Percentiles rank a stretch among this genome's conserved stretches.
Conservation (phyloP, 257 asterid species). For the Jacaranda copaia region DNA sequence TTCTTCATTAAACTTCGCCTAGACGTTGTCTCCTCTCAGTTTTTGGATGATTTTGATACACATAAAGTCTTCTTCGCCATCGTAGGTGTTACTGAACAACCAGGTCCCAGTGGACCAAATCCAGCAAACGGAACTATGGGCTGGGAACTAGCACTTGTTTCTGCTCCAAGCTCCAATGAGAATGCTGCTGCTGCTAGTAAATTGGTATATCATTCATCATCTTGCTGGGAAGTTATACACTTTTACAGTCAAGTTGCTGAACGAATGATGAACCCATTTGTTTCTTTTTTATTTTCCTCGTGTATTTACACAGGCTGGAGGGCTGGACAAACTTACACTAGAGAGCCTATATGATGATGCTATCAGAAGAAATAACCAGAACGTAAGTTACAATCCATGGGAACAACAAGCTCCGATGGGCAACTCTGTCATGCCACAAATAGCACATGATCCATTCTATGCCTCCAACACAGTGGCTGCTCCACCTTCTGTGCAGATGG, state of each 20-base stretch:
- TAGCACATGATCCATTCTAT: constrained; percentile 75
- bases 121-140: constrained; percentile 71
- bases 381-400: constrained; percentile 91
- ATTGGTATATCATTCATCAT: constrained; percentile 64
- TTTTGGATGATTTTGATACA: constrained; percentile 12
- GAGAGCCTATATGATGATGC: constrained; percentile 97
- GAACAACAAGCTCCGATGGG: constrained; percentile 57
- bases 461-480: constrained; percentile 68
- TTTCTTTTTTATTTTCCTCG: not conserved
- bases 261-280: not conserved
- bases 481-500: constrained; percentile 78
- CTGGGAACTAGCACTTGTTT: constrained; percentile 96
- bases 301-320: constrained; percentile 71
- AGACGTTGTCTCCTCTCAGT: not conserved
- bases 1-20: not conserved
- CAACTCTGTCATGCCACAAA: constrained; percentile 51
- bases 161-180: constrained; percentile 89
- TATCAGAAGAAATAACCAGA: constrained; percentile 77
- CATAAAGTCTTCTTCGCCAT: not conserved
- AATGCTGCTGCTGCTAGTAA: constrained; percentile 65
- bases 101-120: constrained; percentile 55
- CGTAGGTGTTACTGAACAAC: constrained; percentile 45
- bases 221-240: not conserved
- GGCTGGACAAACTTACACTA: constrained; percentile 84
- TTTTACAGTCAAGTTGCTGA: not conserved